phyloP scores from a whole-genome alignment of 2,329 filamentous ascomycete genomes.

The Fusarium nisikadoi region DNA sequence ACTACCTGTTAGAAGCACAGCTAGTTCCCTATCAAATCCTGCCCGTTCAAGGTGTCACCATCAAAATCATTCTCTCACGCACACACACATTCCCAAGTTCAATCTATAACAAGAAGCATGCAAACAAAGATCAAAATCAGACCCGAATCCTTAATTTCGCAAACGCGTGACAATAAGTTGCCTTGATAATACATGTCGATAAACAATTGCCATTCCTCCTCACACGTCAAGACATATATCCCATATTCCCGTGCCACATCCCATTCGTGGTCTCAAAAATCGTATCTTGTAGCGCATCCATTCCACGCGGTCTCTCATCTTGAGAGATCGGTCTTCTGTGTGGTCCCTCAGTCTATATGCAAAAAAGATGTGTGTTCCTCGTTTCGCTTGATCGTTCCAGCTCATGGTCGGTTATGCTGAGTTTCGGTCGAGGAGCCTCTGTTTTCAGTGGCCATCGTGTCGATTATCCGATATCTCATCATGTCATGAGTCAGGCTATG shows the following conservation, averaged over 20 bases:
- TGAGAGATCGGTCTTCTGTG: slow-evolving; percentile 30
- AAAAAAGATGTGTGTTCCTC: slow-evolving; percentile 33
- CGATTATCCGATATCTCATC: slow-evolving; percentile 3
- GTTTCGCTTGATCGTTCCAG: slow-evolving; percentile 19
- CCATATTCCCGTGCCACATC: slow-evolving; percentile 36
- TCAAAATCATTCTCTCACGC: not conserved
- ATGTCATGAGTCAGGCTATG: not conserved
- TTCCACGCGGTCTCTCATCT: slow-evolving; percentile 22
- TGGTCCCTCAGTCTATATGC: slow-evolving; percentile 44
- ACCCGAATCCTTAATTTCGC: slow-evolving; percentile 32
- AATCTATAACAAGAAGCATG: not conserved
- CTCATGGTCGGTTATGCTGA: not conserved
- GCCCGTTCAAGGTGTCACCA: not conserved
- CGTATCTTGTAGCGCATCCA: slow-evolving; percentile 32
- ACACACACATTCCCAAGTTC: not conserved
- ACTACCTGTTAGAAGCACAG: not conserved
- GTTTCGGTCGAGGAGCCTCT: slow-evolving; percentile 15
- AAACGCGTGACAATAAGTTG: slow-evolving; percentile 28
- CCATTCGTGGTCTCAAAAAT: slow-evolving; percentile 33
- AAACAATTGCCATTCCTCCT: slow-evolving; percentile 34
- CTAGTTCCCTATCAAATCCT: not conserved
- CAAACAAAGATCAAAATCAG: slow-evolving; percentile 11
- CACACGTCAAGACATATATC: slow-evolving; percentile 32
- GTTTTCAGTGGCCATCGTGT: slow-evolving; percentile 31
- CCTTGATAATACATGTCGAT: slow-evolving; percentile 44